These are phyloP conservation scores for Zygosaccharomyces pseudobailii DNA, from an alignment of 1,139 yeast genomes.

Conservation along the genomic window DNA sequence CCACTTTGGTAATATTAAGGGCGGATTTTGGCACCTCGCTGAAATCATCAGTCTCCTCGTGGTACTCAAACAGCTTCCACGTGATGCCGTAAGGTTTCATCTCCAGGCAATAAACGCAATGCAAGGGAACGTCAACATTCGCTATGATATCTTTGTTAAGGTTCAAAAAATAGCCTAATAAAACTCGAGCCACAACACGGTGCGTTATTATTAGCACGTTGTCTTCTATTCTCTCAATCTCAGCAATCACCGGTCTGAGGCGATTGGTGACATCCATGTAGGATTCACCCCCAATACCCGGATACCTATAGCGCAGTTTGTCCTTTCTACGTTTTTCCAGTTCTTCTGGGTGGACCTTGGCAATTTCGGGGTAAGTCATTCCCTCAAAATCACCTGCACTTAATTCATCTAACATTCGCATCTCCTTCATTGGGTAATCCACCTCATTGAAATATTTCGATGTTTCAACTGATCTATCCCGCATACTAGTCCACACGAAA, in stretches of 20 bases:
- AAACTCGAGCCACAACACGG: conserved; percentile 82
- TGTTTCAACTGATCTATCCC: conserved; percentile 71
- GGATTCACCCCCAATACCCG: conserved; percentile 97
- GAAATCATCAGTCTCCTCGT: conserved; percentile 75
- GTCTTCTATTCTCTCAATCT: conserved; percentile 86
- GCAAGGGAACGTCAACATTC: conserved; percentile 87
- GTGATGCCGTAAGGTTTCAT: conserved; percentile 94
- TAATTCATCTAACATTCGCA: conserved; percentile 89
- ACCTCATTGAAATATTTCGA: conserved; percentile 69
- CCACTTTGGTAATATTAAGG: conserved; percentile 44
- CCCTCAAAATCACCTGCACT: conserved; percentile 94
- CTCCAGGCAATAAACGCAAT: conserved; percentile 82
- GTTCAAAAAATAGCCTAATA: conserved; percentile 85
- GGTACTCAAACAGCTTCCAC: conserved; percentile 83
- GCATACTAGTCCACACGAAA: conserved; percentile 92
- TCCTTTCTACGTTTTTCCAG: conserved; percentile 69
- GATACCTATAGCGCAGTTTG: conserved; percentile 81
- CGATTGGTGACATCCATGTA: conserved; percentile 90
- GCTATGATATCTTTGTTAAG: conserved; percentile 79
- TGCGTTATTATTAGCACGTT: conserved; percentile 81
- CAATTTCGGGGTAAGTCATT: conserved; percentile 81
- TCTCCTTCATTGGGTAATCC: conserved; percentile 74
- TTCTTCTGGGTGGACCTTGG: conserved; percentile 65
- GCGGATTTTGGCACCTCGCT: conserved; percentile 65
- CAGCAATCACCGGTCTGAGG: conserved; percentile 84